Base-by-base conservation (phyloP, 139 green algal genomes). In the Chlorella sorokiniana region DNA sequence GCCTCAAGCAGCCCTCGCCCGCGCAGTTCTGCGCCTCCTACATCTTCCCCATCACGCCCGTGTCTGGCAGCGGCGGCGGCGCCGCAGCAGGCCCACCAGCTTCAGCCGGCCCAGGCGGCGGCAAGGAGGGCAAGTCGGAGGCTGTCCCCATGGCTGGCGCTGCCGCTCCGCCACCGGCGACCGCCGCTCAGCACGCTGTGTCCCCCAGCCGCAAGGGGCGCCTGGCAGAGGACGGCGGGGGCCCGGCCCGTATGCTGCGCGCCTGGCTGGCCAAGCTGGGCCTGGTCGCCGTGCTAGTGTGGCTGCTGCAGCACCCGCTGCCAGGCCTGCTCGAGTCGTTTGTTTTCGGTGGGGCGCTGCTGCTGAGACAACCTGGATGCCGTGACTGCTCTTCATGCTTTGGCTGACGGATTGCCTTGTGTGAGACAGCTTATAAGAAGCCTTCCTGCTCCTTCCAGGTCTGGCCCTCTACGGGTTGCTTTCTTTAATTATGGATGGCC, bases 401-500 rank as follows among this genome's bases (percentile, higher is more conserved):
- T 8, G 62, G 29, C 16, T 6, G 18, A 18, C 7, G 16, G 20
- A 25, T 40, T 23, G 10, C 54, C 11, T 38, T 31, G 40, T 23
- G 9, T 14, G 10, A 35, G 64, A 23, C 9, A 31, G 16, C 31
- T 51, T 31, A 11, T 23, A 27, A n/a, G 8, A 14, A 40, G 9
- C 9, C 40, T 7, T 35, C 25, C 31, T 79, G 27, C 11, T n/a
- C 29, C 25, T 11, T 8, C 10, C 59, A 82, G 78, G 10, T 31
- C 48, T 76, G 35, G 40, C 37, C 5, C 79, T 84, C 4, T 78
- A 78, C 20, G 48, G 38, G 6, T 31, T 84, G n/a, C 79, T 84
- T 1, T 61, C n/a, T 3, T 14, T 72, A 14, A 84, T 84, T 22
- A 84, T 84, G 79, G 79, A 84, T n/a, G 79, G 79, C 18, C 79